Evolutionary conservation across 2,329 filamentous ascomycete species (phyloP).

Genomic region (Trichoderma pleuroti): DNA sequence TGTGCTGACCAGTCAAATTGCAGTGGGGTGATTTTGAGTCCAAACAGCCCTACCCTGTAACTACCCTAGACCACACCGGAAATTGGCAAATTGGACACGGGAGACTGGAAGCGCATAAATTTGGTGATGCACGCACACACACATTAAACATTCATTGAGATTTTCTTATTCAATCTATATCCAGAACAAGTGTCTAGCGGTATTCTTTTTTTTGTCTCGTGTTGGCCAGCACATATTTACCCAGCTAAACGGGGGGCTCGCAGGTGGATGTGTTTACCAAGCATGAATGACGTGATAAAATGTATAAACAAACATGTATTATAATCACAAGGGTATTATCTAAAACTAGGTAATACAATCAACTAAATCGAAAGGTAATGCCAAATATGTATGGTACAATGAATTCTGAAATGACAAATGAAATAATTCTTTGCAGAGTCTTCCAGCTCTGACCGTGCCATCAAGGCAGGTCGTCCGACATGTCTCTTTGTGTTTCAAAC

Average conservation of each 20-base stretch:
- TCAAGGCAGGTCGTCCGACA: neutral
- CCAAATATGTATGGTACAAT: neutral
- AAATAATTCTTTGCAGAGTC: neutral
- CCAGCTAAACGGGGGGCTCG: neutral
- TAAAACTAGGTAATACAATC: neutral
- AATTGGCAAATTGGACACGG: neutral
- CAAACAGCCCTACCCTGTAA: neutral
- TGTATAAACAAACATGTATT: neutral
- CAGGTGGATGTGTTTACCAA: no score
- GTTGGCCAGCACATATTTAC: fast-evolving
- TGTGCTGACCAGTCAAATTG: neutral
- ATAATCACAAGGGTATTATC: neutral
- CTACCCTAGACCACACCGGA: neutral
- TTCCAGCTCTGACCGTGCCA: neutral
- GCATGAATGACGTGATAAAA: neutral
- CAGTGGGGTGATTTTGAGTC: neutral
- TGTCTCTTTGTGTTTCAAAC: neutral
- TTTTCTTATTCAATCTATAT: neutral
- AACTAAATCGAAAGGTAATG: neutral
- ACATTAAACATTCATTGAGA: neutral
- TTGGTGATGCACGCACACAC: neutral
- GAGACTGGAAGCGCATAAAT: neutral
- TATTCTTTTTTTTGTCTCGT: neutral
- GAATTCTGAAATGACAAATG: neutral
- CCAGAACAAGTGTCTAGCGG: no score